phyloP scores from a whole-genome alignment of 139 green algal species.

The Picochlorum sp. region DNA sequence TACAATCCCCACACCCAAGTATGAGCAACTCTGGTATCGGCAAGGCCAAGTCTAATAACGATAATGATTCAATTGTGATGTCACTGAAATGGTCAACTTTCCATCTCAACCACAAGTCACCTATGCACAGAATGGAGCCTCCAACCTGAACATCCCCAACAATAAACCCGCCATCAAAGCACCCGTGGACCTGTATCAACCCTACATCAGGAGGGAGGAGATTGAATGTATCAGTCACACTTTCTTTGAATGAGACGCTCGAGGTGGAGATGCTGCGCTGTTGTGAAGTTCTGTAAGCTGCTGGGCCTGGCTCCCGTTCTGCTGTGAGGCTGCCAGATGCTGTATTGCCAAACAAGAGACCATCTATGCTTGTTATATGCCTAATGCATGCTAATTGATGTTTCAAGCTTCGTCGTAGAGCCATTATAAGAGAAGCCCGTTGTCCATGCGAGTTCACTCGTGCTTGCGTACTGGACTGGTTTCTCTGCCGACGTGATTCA shows the following conservation, averaged over 20 bases:
- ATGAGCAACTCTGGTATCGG: slow-evolving; percentile 25
- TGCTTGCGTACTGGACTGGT: too few species aligned
- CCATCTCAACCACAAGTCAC: slow-evolving; percentile 12
- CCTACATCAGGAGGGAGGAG: slow-evolving; percentile 23
- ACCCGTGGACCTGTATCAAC: slow-evolving; percentile 32
- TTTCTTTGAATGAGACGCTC: background rate
- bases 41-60: slow-evolving; percentile 18
- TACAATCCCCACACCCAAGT: slow-evolving; percentile 6
- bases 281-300: too few species aligned
- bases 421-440: too few species aligned
- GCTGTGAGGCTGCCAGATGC: too few species aligned
- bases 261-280: too few species aligned
- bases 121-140: slow-evolving; percentile 13
- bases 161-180: slow-evolving; percentile 24
- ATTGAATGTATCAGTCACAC: slow-evolving; percentile 21
- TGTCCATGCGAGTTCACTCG: too few species aligned
- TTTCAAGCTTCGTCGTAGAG: too few species aligned
- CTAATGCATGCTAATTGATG: too few species aligned
- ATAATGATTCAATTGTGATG: slow-evolving; percentile 12
- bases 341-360: too few species aligned
- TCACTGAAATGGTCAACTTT: slow-evolving; percentile 7
- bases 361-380: too few species aligned
- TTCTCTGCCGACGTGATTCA: too few species aligned
- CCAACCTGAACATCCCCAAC: slow-evolving; percentile 34
- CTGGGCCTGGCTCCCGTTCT: too few species aligned